Base-by-base conservation (phyloP, 352 stramenopile species). In the Thalassiosira livingstoniorum region DNA sequence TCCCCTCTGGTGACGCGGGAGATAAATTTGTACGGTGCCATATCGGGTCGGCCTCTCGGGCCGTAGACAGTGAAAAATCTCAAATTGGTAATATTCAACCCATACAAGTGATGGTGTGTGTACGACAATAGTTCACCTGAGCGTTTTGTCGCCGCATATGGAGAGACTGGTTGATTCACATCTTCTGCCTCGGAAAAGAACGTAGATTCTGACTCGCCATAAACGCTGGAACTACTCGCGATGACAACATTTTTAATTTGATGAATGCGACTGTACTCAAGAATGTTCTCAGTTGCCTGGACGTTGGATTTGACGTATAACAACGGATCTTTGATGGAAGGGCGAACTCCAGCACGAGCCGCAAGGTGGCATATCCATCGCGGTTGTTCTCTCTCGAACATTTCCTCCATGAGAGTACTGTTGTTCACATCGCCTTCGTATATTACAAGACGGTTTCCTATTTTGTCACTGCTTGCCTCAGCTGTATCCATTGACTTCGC, bases 31-130 rank as follows among this genome's bases (percentile, higher is more conserved):
- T 98, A 98, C 23, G 97, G 96, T 7, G 97, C 97, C 97, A 99
- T 99, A 83, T 99, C 97, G 0, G 97, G 97, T 37, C 97, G 91
- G 96, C 63, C 97, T 25, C 96, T 91, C 15, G 96, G 95, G 69
- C 97, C 97, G 80, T 99, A 99, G 0, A 99, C 97, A 18, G 97
- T 99, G 89, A 99, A 99, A 87, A 99, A 99, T 23, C 97, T 96
- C 64, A 99, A 89, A 2, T 96, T 97, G 60, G 98, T 97, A 13
- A 95, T 93, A 51, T 97, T 96, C 64, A 99, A 88, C 34, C 95
- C 90, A 92, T 99, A 98, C n/a, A 99, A 82, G 80, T 98, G 94
- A 85, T 98, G 94, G 92, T 99, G 99, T 47, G 97, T 98, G 92
- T 99, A 96, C 2, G 97, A 97, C 13, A 99, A 80, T 43, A 99